These are phyloP conservation scores for Nitzschia sp. DNA, from an alignment of 108 stramenopile species.

Conservation along the genomic window DNA sequence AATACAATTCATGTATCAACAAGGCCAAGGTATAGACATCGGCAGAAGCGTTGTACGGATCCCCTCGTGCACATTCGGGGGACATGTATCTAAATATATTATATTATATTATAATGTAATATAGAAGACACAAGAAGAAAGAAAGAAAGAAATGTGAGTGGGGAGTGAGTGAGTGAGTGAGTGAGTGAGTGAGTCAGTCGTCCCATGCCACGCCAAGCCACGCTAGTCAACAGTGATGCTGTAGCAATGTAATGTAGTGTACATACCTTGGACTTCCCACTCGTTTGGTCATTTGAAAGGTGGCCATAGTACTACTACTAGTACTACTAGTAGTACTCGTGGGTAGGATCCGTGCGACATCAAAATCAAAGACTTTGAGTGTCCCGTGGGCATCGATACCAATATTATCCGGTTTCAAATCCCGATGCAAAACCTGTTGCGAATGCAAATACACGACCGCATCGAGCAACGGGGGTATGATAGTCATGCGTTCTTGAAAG, in stretches of 20 bases:
- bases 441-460: slow-evolving; percentile 50
- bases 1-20: slow-evolving; percentile 46
- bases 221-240: too few relatives aligned
- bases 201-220: too few relatives aligned
- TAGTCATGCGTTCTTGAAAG: slow-evolving; percentile 18
- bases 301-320: not conserved
- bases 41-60: slow-evolving; percentile 64
- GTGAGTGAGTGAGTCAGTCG: too few relatives aligned
- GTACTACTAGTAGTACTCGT: not conserved
- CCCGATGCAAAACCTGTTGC: slow-evolving; percentile 43
- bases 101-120: slow-evolving; percentile 41
- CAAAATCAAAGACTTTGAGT: slow-evolving; percentile 51
- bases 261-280: slow-evolving; percentile 54
- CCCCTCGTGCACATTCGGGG: slow-evolving; percentile 63
- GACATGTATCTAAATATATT: slow-evolving; percentile 65
- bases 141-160: too few relatives aligned
- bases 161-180: too few relatives aligned
- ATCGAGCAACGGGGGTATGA: slow-evolving; percentile 25
- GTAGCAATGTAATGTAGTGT: slow-evolving; percentile 23
- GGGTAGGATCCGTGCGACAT: slow-evolving; percentile 29
- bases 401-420: slow-evolving; percentile 72
- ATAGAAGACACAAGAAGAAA: not conserved
- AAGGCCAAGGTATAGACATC: slow-evolving; percentile 60
- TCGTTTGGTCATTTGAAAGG: slow-evolving; percentile 37
- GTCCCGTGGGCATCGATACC: slow-evolving; percentile 51